Conservation (phyloP, 257 asterid species). For the Solanum tarijense region DNA sequence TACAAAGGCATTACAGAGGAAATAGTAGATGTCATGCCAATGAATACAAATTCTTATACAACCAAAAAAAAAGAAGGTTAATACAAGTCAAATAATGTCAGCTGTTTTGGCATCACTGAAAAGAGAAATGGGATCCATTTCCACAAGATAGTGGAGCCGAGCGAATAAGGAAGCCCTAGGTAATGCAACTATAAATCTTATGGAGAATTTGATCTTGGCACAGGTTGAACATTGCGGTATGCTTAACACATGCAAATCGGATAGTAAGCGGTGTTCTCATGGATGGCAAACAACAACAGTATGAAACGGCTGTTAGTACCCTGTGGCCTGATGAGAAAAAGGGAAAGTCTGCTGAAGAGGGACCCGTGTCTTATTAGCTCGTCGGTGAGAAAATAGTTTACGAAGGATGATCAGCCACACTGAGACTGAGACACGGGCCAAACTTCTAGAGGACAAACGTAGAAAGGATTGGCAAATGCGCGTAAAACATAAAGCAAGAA, state of each 20-base stretch:
- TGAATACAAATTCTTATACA: not conserved
- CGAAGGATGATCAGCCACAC: not conserved
- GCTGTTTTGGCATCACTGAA: not conserved
- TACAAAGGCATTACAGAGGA: not conserved
- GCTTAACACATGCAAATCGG: not conserved
- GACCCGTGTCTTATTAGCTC: not conserved
- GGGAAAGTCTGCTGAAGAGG: not conserved
- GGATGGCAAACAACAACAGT: not conserved
- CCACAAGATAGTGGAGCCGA: not conserved
- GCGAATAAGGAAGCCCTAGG: not conserved
- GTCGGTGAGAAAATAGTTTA: not conserved
- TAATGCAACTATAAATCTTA: not conserved
- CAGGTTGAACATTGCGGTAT: not conserved
- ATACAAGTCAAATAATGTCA: not conserved
- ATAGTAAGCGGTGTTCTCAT: not conserved
- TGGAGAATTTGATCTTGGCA: not conserved
- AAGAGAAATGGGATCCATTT: not conserved
- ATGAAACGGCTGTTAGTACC: not conserved
- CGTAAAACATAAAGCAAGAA: not conserved
- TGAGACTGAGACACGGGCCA: not conserved
- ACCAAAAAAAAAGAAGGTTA: not conserved
- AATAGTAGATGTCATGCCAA: not conserved
- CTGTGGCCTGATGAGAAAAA: not conserved
- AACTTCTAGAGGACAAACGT: not conserved
- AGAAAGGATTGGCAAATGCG: not conserved